These are phyloP conservation scores for Saccharomycopsis selenospora DNA, from an alignment of 805 yeast genomes.

Conservation along the genomic window DNA sequence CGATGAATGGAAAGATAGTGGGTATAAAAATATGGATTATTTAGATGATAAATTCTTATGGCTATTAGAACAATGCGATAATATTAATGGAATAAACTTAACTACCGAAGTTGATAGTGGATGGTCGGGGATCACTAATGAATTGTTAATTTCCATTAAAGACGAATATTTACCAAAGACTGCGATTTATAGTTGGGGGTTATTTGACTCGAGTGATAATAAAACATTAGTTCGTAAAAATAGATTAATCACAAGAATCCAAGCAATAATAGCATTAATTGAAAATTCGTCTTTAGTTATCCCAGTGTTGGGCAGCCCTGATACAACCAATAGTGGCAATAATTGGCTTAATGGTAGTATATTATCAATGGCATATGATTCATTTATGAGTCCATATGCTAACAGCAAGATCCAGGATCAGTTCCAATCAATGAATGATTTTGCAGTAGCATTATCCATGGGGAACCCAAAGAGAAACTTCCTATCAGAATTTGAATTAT, in stretches of 20 bases:
- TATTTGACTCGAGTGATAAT: constrained; percentile 26
- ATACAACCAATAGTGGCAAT: constrained; percentile 5
- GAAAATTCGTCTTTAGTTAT: constrained; percentile 46
- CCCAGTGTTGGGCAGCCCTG: constrained; percentile 38
- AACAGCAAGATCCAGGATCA: constrained; percentile 30
- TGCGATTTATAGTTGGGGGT: constrained; percentile 41
- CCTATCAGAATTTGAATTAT: constrained; percentile 1
- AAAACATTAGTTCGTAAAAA: constrained; percentile 20
- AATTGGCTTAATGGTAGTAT: constrained; percentile 39
- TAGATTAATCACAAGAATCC: constrained; percentile 35
- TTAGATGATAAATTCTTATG: constrained; percentile 54
- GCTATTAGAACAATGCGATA: constrained; percentile 69
- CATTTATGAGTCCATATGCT: constrained; percentile 32
- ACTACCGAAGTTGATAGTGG: constrained; percentile 66
- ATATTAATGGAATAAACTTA: constrained; percentile 61
- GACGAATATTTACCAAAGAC: constrained; percentile 64
- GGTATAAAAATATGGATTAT: constrained; percentile 38
- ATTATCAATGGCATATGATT: constrained; percentile 38
- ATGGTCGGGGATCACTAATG: constrained; percentile 74
- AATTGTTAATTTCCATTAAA: constrained; percentile 43
- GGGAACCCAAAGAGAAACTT: constrained; percentile 6
- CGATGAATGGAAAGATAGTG: constrained; percentile 43
- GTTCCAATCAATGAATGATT: constrained; percentile 33
- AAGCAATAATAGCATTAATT: constrained; percentile 38
- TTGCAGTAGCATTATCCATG: constrained; percentile 35